Evolutionary conservation across 2,329 filamentous ascomycete genomes (phyloP), one percentile per base, ranked within the genome.

Genomic region (Pseudocercospora pini-densiflorae): DNA sequence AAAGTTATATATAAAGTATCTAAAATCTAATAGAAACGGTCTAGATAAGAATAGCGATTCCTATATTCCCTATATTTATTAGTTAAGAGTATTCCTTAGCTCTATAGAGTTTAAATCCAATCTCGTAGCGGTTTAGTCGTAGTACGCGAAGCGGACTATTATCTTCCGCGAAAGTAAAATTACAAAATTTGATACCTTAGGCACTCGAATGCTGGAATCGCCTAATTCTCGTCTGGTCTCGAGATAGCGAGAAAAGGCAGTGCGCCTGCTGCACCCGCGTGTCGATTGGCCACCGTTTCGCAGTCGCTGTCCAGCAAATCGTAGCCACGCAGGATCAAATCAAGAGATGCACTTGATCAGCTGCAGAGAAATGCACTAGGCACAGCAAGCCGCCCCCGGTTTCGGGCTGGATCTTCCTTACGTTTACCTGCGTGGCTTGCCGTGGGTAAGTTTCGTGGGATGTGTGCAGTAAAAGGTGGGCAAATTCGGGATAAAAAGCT

Each of bases 291-390:
- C 51, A 51, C 16, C 23, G 23, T 19, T 24, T 27, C 51, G 36
- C 36, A 40, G 36, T 40, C 24, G 51, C 23, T 29, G 51, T 24
- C 51, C 51, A 54, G 24, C 51, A 31, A 24, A 54, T 54, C 51
- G 24, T 27, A 31, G 51, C 51, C 51, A 54, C 51, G 51, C 51
- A 54, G 51, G 24, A 54, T 27, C 51, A 54, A 16, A n/a, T 54
- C 51, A 24, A 54, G 24, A 54, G 51, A 27, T 53, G 49, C 51
- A 29, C 24, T 54, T 54, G 51, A 29, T 54, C 51, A 54, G 51
- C 51, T 54, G 51, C 51, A 54, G 51, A 24, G 23, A 49, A 24
- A 49, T 21, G 9, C 45, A 49, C 6, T 24, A 49, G 45, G 19
- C 45, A 49, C 19, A 14, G 24, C 21, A n/a, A 27, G 51, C 40